Conservation (phyloP, 495 filamentous ascomycete species). For the Neurospora sp. region DNA sequence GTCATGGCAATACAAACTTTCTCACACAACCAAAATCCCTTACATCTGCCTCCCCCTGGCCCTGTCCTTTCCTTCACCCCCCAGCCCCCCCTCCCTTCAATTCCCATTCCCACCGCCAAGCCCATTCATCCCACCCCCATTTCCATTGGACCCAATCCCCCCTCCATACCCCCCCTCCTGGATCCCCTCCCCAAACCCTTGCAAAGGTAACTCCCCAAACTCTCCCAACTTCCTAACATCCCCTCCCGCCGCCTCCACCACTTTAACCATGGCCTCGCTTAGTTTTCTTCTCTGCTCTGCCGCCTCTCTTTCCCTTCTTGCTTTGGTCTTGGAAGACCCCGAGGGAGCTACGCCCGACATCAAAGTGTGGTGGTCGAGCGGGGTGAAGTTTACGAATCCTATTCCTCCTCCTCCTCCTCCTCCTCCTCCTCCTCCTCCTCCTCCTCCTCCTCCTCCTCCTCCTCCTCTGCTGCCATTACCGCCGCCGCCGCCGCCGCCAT, state of each 20-base stretch:
- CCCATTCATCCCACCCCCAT: no score
- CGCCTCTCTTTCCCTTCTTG: slow-evolving; percentile 77
- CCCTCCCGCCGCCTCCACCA: slow-evolving; percentile 69
- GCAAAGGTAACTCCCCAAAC: slow-evolving; percentile 7
- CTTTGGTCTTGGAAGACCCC: slow-evolving; percentile 88
- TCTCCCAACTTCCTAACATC: slow-evolving; percentile 45
- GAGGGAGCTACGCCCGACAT: slow-evolving; percentile 86
- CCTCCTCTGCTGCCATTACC: slow-evolving; percentile 1
- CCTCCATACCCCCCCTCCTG: no score
- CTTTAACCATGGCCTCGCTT: slow-evolving; percentile 61
- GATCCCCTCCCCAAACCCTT: no score
- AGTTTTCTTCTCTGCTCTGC: slow-evolving; percentile 66
- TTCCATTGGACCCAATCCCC: no score
- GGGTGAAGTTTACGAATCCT: slow-evolving; percentile 90
- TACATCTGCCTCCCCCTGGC: no score
- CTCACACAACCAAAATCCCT: no score
- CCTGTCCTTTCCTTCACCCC: no score
- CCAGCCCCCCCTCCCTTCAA: no score
- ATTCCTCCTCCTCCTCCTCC: slow-evolving; percentile 32
- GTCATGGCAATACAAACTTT: neutral
- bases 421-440: no score
- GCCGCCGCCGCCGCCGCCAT: no score
- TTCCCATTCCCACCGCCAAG: no score
- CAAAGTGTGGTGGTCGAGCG: slow-evolving; percentile 66
- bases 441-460: no score